phyloP scores from a whole-genome alignment of 2,329 filamentous ascomycete species.

The Kalmusia sp. region DNA sequence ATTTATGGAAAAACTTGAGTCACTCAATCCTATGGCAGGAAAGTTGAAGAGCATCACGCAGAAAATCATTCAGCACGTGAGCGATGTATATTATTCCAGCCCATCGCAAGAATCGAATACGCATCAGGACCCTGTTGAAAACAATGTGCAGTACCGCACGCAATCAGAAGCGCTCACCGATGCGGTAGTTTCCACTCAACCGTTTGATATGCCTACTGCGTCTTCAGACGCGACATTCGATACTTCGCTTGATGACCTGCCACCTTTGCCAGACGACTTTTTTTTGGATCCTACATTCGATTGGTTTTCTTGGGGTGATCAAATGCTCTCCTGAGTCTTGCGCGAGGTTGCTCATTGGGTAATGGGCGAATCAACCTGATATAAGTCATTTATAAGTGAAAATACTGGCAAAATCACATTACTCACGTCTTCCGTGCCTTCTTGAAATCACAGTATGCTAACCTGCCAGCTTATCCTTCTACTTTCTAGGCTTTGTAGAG shows the following conservation, averaged over 20 bases:
- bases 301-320: slow-evolving; percentile 8
- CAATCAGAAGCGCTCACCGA: too few species aligned
- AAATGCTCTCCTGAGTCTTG: neutral
- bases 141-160: too few species aligned
- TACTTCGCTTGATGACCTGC: neutral
- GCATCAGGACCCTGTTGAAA: neutral
- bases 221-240: neutral
- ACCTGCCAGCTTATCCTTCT: too few species aligned
- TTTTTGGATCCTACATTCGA: slow-evolving; percentile 11
- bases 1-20: slow-evolving; percentile 1
- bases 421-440: too few species aligned
- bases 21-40: neutral
- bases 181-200: neutral
- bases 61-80: slow-evolving; percentile 9
- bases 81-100: neutral
- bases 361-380: too few species aligned
- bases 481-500: too few species aligned
- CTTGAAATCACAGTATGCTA: too few species aligned
- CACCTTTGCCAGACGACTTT: slow-evolving; percentile 5
- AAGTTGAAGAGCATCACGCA: slow-evolving; percentile 7
- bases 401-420: too few species aligned
- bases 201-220: neutral
- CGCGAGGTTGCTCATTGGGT: too few species aligned
- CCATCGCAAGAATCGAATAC: neutral
- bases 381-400: too few species aligned